Evolutionary conservation across 2,329 filamentous ascomycete genomes (phyloP).

Genomic region (Camptophora hylomeconis): DNA sequence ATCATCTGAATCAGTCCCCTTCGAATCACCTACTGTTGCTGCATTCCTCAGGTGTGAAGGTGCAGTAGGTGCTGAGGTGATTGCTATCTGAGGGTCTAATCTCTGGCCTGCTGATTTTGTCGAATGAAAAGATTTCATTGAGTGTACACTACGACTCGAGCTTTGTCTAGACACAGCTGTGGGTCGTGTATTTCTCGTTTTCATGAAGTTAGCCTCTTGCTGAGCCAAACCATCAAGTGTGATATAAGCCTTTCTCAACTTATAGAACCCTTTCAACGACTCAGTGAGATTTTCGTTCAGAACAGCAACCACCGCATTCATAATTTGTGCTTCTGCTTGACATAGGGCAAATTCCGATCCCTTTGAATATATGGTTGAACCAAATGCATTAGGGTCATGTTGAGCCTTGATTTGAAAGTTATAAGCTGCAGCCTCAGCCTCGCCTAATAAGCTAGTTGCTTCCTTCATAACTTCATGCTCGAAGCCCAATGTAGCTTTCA

Average conservation of each 20-base stretch:
- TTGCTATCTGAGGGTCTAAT: background rate
- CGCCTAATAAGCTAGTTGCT: constrained; percentile 57
- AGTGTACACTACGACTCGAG: constrained; percentile 12
- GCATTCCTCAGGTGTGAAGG: constrained; percentile 12
- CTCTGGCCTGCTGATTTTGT: constrained; percentile 3
- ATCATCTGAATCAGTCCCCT: constrained; percentile 20
- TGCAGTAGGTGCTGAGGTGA: no score
- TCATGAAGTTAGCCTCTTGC: constrained; percentile 52
- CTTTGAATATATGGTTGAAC: constrained; percentile 57
- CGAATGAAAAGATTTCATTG: constrained; percentile 7
- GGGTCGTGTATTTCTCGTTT: constrained; percentile 7
- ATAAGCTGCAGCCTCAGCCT: constrained; percentile 65
- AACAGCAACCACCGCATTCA: constrained; percentile 77
- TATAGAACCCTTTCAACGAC: constrained; percentile 82
- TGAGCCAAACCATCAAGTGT: constrained; percentile 68
- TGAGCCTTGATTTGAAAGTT: constrained; percentile 64
- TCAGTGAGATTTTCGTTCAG: constrained; percentile 89
- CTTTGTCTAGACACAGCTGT: constrained; percentile 9
- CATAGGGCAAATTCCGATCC: constrained; percentile 81
- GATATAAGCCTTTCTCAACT: constrained; percentile 75
- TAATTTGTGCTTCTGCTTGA: constrained; percentile 73
- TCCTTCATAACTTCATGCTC: constrained; percentile 85
- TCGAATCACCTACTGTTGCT: constrained; percentile 2
- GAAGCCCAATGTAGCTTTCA: constrained; percentile 75
- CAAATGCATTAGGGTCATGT: constrained; percentile 44